Conservation (phyloP, 257 asterid species). For the Rhazya stricta region DNA sequence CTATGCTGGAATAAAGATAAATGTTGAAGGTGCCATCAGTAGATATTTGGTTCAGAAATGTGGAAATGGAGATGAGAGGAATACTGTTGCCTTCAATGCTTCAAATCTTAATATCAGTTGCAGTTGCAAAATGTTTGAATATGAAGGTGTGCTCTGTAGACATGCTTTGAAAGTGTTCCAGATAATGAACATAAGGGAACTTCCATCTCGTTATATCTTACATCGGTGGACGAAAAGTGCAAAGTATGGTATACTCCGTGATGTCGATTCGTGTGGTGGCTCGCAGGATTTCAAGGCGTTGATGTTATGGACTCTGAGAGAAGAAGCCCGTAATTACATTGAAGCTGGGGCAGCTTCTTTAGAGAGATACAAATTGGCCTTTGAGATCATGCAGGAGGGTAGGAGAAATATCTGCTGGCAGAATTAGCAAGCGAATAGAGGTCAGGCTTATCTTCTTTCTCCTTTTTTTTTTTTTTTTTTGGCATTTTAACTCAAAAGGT, state of each 20-base stretch:
- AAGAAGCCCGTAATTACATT: slow-evolving; percentile 70
- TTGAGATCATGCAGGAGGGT: slow-evolving; percentile 94
- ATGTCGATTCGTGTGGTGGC: slow-evolving; percentile 67
- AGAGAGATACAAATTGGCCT: slow-evolving; percentile 79
- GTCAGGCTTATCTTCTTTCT: slow-evolving; percentile 29
- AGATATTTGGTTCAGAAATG: slow-evolving; percentile 84
- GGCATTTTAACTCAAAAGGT: slow-evolving; percentile 17
- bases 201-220: slow-evolving; percentile 73
- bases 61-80: slow-evolving; percentile 70
- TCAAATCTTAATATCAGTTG: slow-evolving; percentile 74
- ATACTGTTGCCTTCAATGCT: slow-evolving; percentile 86
- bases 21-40: slow-evolving; percentile 78
- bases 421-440: slow-evolving; percentile 36
- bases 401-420: slow-evolving; percentile 85
- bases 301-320: slow-evolving; percentile 89
- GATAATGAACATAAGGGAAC: slow-evolving; percentile 79
- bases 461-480: slow-evolving; percentile 17
- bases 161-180: slow-evolving; percentile 83
- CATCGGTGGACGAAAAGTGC: slow-evolving; percentile 89
- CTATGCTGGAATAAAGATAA: slow-evolving; percentile 75
- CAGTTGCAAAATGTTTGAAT: slow-evolving; percentile 92
- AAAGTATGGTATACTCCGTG: slow-evolving; percentile 63
- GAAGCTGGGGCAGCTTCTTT: slow-evolving; percentile 76
- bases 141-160: slow-evolving; percentile 84
- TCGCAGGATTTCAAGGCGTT: slow-evolving; percentile 60